A percentile compares a stretch with the other conserved stretches of the same genome.
Evolutionary conservation across 495 filamentous ascomycete species (phyloP).

Genomic region (Penicillium samsonianum): DNA sequence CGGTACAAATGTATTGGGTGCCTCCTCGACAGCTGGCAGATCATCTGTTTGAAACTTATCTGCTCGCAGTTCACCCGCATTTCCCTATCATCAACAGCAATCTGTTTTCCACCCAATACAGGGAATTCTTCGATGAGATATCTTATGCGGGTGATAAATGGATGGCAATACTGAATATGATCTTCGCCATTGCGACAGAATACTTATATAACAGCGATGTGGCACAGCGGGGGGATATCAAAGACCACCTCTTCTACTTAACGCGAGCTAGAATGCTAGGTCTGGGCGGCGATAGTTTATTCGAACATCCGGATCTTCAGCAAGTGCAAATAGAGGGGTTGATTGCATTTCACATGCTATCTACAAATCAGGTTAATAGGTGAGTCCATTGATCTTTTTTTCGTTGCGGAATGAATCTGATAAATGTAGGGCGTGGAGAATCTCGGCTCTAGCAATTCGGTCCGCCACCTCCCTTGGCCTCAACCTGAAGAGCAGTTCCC

Average conservation of each 20-base stretch:
- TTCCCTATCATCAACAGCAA: conserved; percentile 59
- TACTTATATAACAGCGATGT: conserved; percentile 50
- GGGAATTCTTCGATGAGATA: conserved; percentile 28
- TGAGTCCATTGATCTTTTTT: conserved; percentile 21
- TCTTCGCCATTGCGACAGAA: conserved; percentile 62
- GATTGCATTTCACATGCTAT: conserved; percentile 57
- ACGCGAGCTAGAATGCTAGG: conserved; percentile 54
- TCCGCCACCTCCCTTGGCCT: conserved; percentile 63
- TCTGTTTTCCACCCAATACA: conserved; percentile 39
- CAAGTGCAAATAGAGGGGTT: conserved; percentile 58
- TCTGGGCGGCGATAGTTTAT: conserved; percentile 47
- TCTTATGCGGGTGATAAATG: conserved; percentile 43
- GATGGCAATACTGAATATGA: conserved; percentile 60
- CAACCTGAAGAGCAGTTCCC: conserved; percentile 61
- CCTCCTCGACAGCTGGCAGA: conserved; percentile 53
- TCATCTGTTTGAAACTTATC: conserved; percentile 52
- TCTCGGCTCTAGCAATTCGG: conserved; percentile 60
- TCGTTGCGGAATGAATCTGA: background rate
- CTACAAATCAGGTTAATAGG: conserved; percentile 60
- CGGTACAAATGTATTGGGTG: conserved; percentile 51
- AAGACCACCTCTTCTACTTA: conserved; percentile 58
- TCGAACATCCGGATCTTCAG: conserved; percentile 54
- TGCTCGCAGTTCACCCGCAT: conserved; percentile 53
- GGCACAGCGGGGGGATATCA: conserved; percentile 40
- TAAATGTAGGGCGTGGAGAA: conserved; percentile 58